Conservation (phyloP, 78 protist genomes). For the Thecamonas trahens region DNA sequence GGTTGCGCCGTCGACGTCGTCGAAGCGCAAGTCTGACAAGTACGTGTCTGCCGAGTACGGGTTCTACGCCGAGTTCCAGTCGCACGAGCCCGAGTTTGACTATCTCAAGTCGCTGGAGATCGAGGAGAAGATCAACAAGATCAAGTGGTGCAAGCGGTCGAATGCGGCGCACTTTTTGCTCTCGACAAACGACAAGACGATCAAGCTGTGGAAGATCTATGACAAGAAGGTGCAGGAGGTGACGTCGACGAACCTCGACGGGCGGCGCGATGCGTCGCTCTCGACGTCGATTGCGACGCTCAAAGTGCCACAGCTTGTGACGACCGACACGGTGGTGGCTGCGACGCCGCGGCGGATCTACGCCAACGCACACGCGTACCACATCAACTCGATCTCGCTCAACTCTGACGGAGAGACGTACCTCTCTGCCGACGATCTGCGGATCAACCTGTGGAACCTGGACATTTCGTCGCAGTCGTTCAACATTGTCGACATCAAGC, state of each 20-base stretch:
- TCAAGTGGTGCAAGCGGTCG: slow-evolving; percentile 67
- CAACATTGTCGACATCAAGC: slow-evolving; percentile 94
- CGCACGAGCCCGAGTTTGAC: slow-evolving; percentile 96
- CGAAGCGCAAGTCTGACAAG: slow-evolving; percentile 3
- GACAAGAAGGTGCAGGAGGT: slow-evolving; percentile 37
- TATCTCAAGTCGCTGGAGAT: slow-evolving; percentile 92
- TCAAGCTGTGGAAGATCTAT: slow-evolving; percentile 93
- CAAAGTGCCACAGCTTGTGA: slow-evolving; percentile 7
- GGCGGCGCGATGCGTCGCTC: background rate
- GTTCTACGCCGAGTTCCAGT: slow-evolving; percentile 92
- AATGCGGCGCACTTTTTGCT: slow-evolving; percentile 65
- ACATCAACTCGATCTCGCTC: slow-evolving; percentile 90
- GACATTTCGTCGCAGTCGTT: slow-evolving; percentile 16
- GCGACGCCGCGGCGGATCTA: slow-evolving; percentile 53
- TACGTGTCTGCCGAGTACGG: slow-evolving; percentile 62
- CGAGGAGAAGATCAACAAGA: slow-evolving; percentile 95
- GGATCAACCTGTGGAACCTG: slow-evolving; percentile 95
- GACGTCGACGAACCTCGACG: background rate
- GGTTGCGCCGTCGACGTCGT: background rate
- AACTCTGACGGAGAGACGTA: slow-evolving; percentile 70
- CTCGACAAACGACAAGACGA: slow-evolving; percentile 94
- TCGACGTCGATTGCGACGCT: background rate
- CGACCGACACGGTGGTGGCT: slow-evolving; percentile 7
- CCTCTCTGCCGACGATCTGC: slow-evolving; percentile 93
- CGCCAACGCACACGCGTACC: slow-evolving; percentile 94